A percentile compares a stretch with the other conserved stretches of the same genome.
Conservation (phyloP, 2,329 filamentous ascomycete genomes). For the Tolypocladium pustulatum region DNA sequence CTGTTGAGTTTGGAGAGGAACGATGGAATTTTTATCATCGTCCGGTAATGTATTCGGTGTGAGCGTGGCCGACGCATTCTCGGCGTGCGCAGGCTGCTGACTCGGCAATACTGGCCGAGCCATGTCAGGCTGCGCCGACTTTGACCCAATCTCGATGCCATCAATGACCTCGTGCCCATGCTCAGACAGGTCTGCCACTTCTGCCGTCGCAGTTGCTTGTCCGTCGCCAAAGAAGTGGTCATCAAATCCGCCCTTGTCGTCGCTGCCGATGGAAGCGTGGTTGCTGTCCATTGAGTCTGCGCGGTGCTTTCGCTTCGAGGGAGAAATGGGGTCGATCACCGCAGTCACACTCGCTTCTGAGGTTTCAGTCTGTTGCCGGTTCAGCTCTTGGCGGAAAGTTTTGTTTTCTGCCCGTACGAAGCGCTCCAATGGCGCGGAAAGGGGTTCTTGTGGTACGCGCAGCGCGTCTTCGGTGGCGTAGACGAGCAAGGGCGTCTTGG, state of each 20-base stretch:
- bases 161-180: slow-evolving; percentile 3
- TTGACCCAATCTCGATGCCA: neutral
- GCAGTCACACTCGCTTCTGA: slow-evolving; percentile 8
- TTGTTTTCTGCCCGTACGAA: slow-evolving; percentile 43
- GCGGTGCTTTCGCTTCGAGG: slow-evolving; percentile 34
- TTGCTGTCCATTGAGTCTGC: slow-evolving; percentile 36
- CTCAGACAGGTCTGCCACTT: slow-evolving; percentile 14
- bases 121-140: slow-evolving; percentile 7
- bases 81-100: slow-evolving; percentile 8
- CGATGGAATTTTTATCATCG: slow-evolving; percentile 7
- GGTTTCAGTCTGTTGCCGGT: slow-evolving; percentile 21
- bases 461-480: slow-evolving; percentile 44
- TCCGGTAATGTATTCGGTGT: slow-evolving; percentile 13
- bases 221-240: slow-evolving; percentile 19
- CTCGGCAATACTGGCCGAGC: slow-evolving; percentile 4
- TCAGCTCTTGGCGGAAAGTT: slow-evolving; percentile 39
- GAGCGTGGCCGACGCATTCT: slow-evolving; percentile 13
- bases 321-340: slow-evolving; percentile 30
- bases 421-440: slow-evolving; percentile 29
- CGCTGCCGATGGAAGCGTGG: slow-evolving; percentile 31
- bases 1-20: neutral
- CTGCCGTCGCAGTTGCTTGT: slow-evolving; percentile 11
- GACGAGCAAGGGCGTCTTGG: slow-evolving; percentile 36
- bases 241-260: slow-evolving; percentile 20
- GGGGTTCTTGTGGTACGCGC: slow-evolving; percentile 17